Base-by-base conservation (phyloP, 495 filamentous ascomycete species). In the Penicillium chermesinum region DNA sequence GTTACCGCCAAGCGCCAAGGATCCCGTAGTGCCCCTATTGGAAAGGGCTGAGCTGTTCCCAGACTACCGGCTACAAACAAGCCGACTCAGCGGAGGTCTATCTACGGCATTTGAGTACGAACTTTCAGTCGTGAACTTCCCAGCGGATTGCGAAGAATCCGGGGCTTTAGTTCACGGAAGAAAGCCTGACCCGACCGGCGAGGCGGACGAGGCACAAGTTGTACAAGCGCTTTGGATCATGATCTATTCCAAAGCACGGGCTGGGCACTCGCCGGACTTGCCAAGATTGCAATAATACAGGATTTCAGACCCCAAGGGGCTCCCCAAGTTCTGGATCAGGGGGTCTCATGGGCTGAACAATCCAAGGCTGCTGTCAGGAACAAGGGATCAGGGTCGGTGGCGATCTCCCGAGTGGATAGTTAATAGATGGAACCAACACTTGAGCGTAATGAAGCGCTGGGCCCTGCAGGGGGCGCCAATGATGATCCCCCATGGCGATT, bases 1-100 rank as follows among this genome's bases (percentile, higher is more conserved):
- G 55, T 69, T 55, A 61, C 58, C 54, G 59, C 68, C 63, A 63
- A 68, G 64, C 39, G 66, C 66, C 66, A 65, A 70, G 68, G 41
- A 55, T 57, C 50, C 46, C 43, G 57, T 48, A 49, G 27, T 44
- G 57, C 42, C 20, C 47, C 38, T 46, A 20, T 21, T 43, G 42
- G 52, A 34, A 49, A 36, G 33, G 37, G 44, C 48, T 46, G 42
- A 38, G 38, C 53, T 33, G 38, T 17, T 44, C 25, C 10, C 25
- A 10, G 10, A 30, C 5, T 10, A 4, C 25, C 5, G 25, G 25
- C 5, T 10, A 10, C 25, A 30, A 30, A 10, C 4, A 5, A 10
- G 25, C 25, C 25, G 10, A 30, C 25, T 30, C 25, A 30, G 25
- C 25, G 25, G 5, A 30, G 25, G 5, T 30, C 10, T 30, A 10